Evolutionary conservation across 2,329 filamentous ascomycete species (phyloP), one percentile per base, ranked within the genome.

Genomic region (Aspergillus persii): DNA sequence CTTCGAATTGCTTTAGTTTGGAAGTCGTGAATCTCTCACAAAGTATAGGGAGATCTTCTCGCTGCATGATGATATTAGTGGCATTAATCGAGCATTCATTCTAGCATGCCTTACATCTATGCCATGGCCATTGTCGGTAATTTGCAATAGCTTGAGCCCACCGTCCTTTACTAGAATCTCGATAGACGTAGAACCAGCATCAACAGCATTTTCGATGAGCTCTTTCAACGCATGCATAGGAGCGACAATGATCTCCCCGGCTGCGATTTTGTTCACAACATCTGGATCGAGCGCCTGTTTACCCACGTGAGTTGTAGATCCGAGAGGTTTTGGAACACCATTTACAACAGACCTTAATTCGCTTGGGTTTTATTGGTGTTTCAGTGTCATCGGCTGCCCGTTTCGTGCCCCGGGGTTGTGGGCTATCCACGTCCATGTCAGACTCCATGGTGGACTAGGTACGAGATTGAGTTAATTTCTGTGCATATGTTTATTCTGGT

Each of bases 241-340:
- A 2, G 95, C 94, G 52, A 99, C 92, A 61, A 99, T 99, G 69
- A 99, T 99, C 76, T 99, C 95, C 23, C 95, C 95, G 0, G 95
- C 95, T 0, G 95, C 95, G 66, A 99, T 99, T 76, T 98, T 99
- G 81, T 98, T 99, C 65, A 99, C 90, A 26, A 99, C 95, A 78
- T 95, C 89, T 63, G 90, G 88, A 69, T 96, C 91, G 29, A 99
- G 84, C 12, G 94, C 90, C 88, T 96, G 76, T 51, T 18, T n/a
- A 44, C 30, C 26, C 39, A 53, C 12, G 51, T 69, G 49, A 31
- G 30, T 5, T 2, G 2, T 31, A 23, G 18, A 23, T 23, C 18
- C 18, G 18, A 23, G 18, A 23, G 18, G 18, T 23, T 23, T 23
- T 23, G 18, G 18, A 23, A 23, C 18, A 23, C 18, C 23, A 15